phyloP scores from a whole-genome alignment of 2,329 filamentous ascomycete species.

The Colletotrichum simmondsii region DNA sequence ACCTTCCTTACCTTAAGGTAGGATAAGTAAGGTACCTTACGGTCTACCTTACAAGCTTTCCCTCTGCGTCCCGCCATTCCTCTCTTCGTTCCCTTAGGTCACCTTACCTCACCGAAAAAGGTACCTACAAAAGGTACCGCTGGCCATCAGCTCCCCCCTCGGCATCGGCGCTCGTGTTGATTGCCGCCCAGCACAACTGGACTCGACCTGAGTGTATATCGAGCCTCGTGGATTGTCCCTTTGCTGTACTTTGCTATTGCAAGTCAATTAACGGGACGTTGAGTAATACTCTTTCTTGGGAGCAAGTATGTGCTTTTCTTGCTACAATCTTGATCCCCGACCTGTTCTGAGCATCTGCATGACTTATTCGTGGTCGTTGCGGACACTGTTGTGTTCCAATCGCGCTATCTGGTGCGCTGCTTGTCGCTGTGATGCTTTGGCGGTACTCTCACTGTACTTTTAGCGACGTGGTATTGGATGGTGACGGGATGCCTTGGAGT shows the following conservation, averaged over 20 bases:
- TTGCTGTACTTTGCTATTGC: slow-evolving; percentile 24
- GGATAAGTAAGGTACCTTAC: too few species aligned
- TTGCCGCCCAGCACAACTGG: slow-evolving; percentile 11
- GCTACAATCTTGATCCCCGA: background rate
- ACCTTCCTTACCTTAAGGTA: too few species aligned
- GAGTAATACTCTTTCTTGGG: background rate
- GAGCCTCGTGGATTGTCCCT: slow-evolving; percentile 9
- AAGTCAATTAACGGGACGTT: background rate
- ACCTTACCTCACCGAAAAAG: slow-evolving; percentile 19
- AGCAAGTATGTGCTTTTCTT: background rate
- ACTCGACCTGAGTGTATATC: background rate
- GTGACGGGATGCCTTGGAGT: slow-evolving; percentile 32
- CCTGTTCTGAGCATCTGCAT: slow-evolving; percentile 10
- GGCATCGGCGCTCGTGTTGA: slow-evolving; percentile 7
- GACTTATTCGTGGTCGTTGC: slow-evolving; percentile 15
- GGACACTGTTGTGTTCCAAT: background rate
- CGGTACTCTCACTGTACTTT: slow-evolving; percentile 30
- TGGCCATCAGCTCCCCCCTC: background rate
- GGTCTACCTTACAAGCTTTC: slow-evolving; percentile 16
- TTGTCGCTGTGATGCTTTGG: slow-evolving; percentile 27
- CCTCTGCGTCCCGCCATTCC: background rate
- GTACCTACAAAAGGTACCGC: slow-evolving; percentile 17
- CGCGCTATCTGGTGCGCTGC: background rate
- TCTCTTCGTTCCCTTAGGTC: background rate
- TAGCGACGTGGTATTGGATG: slow-evolving; percentile 40